phyloP scores from a whole-genome alignment of 495 filamentous ascomycete genomes.

The Cladorrhinum samala region DNA sequence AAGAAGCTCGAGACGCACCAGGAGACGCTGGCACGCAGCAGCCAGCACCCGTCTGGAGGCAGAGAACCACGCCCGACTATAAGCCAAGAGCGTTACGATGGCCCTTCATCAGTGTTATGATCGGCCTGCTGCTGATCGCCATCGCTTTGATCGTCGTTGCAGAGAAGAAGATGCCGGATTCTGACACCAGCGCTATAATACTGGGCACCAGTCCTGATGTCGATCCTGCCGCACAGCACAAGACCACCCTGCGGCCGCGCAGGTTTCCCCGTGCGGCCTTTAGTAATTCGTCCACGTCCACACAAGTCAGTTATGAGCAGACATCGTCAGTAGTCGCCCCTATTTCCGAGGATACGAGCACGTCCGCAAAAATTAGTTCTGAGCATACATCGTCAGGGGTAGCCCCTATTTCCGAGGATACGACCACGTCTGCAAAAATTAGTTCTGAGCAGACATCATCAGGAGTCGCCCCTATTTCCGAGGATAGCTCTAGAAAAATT shows the following conservation, averaged over 20 bases:
- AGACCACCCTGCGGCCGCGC: not conserved
- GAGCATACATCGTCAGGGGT: too few relatives aligned
- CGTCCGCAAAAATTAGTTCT: too few relatives aligned
- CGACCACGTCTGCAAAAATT: too few relatives aligned
- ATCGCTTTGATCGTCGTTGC: constrained; percentile 25
- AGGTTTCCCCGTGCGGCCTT: not conserved
- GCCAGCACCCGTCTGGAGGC: constrained; percentile 6
- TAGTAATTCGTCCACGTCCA: not conserved
- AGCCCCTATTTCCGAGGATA: too few relatives aligned
- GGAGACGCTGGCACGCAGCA: not conserved
- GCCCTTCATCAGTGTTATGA: constrained; percentile 27
- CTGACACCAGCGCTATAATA: constrained; percentile 21
- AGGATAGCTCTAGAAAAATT: not conserved
- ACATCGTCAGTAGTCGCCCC: too few relatives aligned
- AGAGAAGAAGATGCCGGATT: constrained; percentile 26
- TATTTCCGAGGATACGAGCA: too few relatives aligned
- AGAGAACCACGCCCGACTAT: constrained; percentile 20
- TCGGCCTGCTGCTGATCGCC: constrained; percentile 19
- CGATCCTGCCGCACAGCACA: constrained; percentile 1
- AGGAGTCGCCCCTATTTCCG: not conserved
- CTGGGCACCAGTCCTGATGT: constrained; percentile 13
- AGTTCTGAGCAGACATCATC: not conserved
- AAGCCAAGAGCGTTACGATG: constrained; percentile 27
- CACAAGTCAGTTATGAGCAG: too few relatives aligned
- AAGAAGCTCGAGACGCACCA: not conserved